phyloP scores from a whole-genome alignment of 495 filamentous ascomycete genomes.

The Ramalina intermedia region DNA sequence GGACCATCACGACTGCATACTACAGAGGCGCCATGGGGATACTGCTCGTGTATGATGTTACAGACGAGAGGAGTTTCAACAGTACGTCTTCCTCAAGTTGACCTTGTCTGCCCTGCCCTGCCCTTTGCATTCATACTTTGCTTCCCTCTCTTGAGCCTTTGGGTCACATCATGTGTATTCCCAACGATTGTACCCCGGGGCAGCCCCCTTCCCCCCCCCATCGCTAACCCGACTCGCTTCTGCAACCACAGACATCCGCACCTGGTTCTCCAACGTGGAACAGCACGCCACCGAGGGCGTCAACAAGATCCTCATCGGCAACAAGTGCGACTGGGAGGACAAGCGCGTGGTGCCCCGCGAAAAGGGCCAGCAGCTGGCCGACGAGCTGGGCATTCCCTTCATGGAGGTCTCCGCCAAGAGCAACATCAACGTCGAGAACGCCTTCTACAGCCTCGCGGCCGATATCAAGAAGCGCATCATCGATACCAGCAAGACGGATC shows the following conservation, averaged over 20 bases:
- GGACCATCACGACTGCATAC: conserved; percentile 97
- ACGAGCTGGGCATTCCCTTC: conserved; percentile 96
- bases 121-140: conserved; percentile 1
- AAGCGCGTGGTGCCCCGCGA: conserved; percentile 89
- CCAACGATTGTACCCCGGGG: no score
- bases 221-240: conserved; percentile 2
- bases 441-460: conserved; percentile 85
- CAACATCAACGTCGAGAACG: conserved; percentile 99
- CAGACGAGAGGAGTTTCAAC: conserved; percentile 91
- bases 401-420: conserved; percentile 96
- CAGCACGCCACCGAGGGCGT: conserved; percentile 98
- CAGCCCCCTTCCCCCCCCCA: neutral
- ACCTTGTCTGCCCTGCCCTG: neutral
- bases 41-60: conserved; percentile 95
- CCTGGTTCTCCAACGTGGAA: conserved; percentile 98
- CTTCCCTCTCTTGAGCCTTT: no score
- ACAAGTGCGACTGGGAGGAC: conserved; percentile 99
- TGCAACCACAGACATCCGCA: conserved; percentile 66
- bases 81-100: conserved; percentile 45
- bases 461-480: conserved; percentile 97
- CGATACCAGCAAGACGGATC: conserved; percentile 70
- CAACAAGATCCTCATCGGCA: conserved; percentile 98
- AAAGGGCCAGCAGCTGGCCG: conserved; percentile 80
- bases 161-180: no score
- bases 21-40: conserved; percentile 98